Evolutionary conservation across 768 basidiomycete genomes (phyloP).

Genomic region (Austroboletus eburneus): DNA sequence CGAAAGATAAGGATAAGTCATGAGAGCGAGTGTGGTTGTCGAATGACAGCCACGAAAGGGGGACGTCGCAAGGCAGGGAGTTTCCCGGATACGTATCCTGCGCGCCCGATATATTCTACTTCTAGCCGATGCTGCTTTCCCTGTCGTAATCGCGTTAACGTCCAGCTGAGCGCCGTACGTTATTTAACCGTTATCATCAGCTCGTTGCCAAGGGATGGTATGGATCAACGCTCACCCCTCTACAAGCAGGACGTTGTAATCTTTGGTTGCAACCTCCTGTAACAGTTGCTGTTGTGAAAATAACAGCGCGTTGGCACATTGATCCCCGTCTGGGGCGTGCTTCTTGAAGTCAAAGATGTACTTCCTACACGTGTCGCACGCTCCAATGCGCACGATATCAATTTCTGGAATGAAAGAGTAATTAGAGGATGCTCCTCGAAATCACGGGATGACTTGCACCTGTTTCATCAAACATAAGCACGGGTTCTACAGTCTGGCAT

Average conservation of each 20-base stretch:
- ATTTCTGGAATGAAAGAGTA: constrained; percentile 41
- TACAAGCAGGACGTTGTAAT: constrained; percentile 58
- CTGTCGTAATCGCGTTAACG: constrained; percentile 58
- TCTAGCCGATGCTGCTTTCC: constrained; percentile 62
- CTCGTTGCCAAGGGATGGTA: background rate
- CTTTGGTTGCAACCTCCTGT: constrained; percentile 47
- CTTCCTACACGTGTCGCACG: constrained; percentile 51
- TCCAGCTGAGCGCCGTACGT: constrained; percentile 49
- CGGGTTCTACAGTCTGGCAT: constrained; percentile 57
- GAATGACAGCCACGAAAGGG: constrained; percentile 66
- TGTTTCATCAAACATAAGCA: constrained; percentile 56
- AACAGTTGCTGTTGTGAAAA: constrained; percentile 66
- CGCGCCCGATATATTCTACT: constrained; percentile 65
- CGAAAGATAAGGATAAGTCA: constrained; percentile 30
- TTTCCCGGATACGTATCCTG: constrained; percentile 53
- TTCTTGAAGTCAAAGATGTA: constrained; percentile 60
- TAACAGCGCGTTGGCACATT: constrained; percentile 49
- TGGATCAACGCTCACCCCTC: constrained; percentile 52
- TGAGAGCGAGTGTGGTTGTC: constrained; percentile 31
- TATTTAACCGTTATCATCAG: too few species aligned
- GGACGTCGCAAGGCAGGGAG: constrained; percentile 44
- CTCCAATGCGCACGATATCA: constrained; percentile 52
- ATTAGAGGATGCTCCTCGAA: constrained; percentile 8
- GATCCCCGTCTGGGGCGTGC: constrained; percentile 39
- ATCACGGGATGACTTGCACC: constrained; percentile 40